These are phyloP conservation scores for Auricularia sp. DNA, from an alignment of 768 basidiomycete species.

Conservation along the genomic window DNA sequence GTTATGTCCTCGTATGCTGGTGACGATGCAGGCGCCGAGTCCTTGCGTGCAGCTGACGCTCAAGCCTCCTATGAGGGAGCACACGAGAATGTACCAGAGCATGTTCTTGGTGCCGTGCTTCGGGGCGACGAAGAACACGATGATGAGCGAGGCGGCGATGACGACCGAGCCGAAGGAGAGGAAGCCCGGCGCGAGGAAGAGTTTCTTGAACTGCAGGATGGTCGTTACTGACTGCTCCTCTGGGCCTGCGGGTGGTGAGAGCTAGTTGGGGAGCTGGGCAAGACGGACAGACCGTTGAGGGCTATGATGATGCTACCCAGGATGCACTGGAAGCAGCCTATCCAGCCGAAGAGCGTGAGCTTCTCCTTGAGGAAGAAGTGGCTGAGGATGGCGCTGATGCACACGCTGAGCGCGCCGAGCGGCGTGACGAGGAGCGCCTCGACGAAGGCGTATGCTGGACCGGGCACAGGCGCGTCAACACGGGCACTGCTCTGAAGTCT, in stretches of 20 bases:
- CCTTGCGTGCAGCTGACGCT: conserved; percentile 34
- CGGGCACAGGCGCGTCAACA: background rate
- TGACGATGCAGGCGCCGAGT: conserved; percentile 32
- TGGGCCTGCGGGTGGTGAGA: conserved; percentile 10
- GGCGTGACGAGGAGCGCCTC: conserved; percentile 39
- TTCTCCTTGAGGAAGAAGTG: conserved; percentile 38
- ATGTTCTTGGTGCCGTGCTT: conserved; percentile 33
- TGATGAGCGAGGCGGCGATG: conserved; percentile 15
- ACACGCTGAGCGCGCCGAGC: conserved; percentile 39
- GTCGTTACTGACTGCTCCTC: conserved; percentile 16
- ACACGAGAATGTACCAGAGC: conserved; percentile 36
- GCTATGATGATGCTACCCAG: conserved; percentile 31
- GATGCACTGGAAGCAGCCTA: conserved; percentile 26
- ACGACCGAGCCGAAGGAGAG: conserved; percentile 26
- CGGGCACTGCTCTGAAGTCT: conserved; percentile 1
- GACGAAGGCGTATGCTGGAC: conserved; percentile 21
- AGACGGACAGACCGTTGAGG: conserved; percentile 23
- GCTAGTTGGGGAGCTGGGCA: background rate
- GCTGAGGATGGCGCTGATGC: conserved; percentile 36
- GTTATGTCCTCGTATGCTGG: conserved; percentile 18
- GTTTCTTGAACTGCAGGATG: conserved; percentile 24
- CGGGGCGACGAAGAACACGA: conserved; percentile 26
- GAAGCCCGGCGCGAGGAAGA: conserved; percentile 32
- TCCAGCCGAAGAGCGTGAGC: conserved; percentile 38
- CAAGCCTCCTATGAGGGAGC: conserved; percentile 36